These are phyloP conservation scores for Stephania cephalantha DNA, from an alignment of 164 flowering plant species.

Conservation along the genomic window DNA sequence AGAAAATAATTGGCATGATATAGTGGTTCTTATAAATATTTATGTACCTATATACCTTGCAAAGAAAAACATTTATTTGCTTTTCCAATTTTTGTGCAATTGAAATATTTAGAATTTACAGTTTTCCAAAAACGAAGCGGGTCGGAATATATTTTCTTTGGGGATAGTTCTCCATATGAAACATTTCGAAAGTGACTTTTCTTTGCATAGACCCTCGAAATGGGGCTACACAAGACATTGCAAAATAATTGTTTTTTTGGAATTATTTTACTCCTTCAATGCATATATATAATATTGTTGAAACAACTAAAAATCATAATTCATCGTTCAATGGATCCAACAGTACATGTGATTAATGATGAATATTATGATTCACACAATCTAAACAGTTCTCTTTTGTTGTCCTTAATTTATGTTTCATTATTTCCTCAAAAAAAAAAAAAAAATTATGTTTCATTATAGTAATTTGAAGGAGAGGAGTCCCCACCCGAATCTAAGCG, in stretches of 20 bases:
- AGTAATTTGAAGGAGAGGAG: background rate
- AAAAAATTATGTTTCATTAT: too few species aligned
- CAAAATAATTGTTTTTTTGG: background rate
- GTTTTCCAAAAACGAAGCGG: background rate
- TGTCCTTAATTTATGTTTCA: background rate
- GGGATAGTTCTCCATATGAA: background rate
- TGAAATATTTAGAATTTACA: too few species aligned
- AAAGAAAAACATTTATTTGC: too few species aligned
- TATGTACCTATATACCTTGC: too few species aligned
- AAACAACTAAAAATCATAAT: background rate
- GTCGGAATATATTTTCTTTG: background rate
- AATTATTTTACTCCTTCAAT: background rate
- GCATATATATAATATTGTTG: background rate
- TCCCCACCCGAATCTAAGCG: background rate
- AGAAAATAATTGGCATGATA: too few species aligned
- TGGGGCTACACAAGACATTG: background rate
- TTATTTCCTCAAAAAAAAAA: too few species aligned
- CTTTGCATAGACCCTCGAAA: background rate
- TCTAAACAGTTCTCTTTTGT: background rate
- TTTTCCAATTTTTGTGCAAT: too few species aligned
- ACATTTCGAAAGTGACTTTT: background rate
- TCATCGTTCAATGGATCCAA: background rate
- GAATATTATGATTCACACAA: background rate
- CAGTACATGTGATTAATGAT: background rate
- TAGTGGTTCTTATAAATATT: too few species aligned